phyloP scores from a whole-genome alignment of 441 rosid genomes.

The Adansonia rubrostipa region DNA sequence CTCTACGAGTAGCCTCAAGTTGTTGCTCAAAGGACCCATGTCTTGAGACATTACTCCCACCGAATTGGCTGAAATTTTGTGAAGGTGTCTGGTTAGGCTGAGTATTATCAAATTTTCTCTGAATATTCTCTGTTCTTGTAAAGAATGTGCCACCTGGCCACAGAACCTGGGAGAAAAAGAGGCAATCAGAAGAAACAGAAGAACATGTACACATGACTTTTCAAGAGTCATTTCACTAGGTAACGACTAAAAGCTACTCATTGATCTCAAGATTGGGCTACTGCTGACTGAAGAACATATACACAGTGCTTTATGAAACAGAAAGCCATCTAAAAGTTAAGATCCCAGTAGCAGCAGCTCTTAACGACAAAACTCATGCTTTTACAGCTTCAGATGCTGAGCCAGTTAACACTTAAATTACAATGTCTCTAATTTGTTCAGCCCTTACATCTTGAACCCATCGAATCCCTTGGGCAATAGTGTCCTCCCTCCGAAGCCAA shows the following conservation, averaged over 20 bases:
- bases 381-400: conserved; percentile 11
- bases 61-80: conserved; percentile 51
- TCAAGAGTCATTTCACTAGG: not conserved
- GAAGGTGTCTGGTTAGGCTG: conserved; percentile 41
- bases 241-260: not conserved
- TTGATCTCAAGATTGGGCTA: not conserved
- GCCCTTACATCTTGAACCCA: conserved; percentile 92
- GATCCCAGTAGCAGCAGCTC: conserved; percentile 9
- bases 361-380: not conserved
- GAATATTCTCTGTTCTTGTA: conserved; percentile 48
- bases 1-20: conserved; percentile 90
- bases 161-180: conserved; percentile 54
- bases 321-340: conserved; percentile 4
- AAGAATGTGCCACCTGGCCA: conserved; percentile 96
- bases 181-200: conserved; percentile 21
- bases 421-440: conserved; percentile 16
- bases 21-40: conserved; percentile 77
- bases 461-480: conserved; percentile 73
- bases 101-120: conserved; percentile 38
- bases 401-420: not conserved
- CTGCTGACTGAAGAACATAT: not conserved
- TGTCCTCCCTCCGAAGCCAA: conserved; percentile 87
- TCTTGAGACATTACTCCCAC: conserved; percentile 58
- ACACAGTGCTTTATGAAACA: not conserved
- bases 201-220: not conserved